A percentile compares a stretch with the other conserved stretches of the same genome.
Evolutionary conservation across 345 rosid genomes (phyloP).

Genomic region (Clausena lansium): DNA sequence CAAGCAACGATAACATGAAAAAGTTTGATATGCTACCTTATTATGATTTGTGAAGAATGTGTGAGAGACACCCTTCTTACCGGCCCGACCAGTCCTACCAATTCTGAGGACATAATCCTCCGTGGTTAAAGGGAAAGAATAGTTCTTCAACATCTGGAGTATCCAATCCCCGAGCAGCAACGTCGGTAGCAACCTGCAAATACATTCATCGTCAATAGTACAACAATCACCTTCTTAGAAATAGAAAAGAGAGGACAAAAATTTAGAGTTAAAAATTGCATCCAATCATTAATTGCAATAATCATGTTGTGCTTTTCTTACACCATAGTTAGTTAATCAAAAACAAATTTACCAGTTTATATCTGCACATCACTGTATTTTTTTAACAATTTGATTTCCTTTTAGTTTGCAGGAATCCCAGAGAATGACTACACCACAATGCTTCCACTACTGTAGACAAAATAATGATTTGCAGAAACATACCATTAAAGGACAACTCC

Average conservation of each 20-base stretch:
- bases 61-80: slow-evolving; percentile 95
- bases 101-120: slow-evolving; percentile 96
- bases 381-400: neutral
- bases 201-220: neutral
- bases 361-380: neutral
- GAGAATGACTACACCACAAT: neutral
- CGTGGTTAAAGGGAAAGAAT: slow-evolving; percentile 85
- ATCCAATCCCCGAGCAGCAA: slow-evolving; percentile 94
- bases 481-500: slow-evolving; percentile 88
- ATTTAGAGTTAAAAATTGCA: too few species aligned
- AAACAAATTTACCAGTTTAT: neutral
- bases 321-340: neutral
- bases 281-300: neutral
- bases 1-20: neutral
- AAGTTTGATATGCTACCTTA: slow-evolving; percentile 46
- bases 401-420: neutral
- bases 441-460: neutral
- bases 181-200: slow-evolving; percentile 92
- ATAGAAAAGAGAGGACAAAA: neutral
- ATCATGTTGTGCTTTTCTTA: neutral
- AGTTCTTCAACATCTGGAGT: slow-evolving; percentile 96
- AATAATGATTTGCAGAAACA: slow-evolving; percentile 12
- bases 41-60: slow-evolving; percentile 88
- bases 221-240: neutral
- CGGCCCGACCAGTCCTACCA: slow-evolving; percentile 97